These are phyloP conservation scores for Mycena polygramma DNA, from an alignment of 768 basidiomycete species.

Conservation along the genomic window DNA sequence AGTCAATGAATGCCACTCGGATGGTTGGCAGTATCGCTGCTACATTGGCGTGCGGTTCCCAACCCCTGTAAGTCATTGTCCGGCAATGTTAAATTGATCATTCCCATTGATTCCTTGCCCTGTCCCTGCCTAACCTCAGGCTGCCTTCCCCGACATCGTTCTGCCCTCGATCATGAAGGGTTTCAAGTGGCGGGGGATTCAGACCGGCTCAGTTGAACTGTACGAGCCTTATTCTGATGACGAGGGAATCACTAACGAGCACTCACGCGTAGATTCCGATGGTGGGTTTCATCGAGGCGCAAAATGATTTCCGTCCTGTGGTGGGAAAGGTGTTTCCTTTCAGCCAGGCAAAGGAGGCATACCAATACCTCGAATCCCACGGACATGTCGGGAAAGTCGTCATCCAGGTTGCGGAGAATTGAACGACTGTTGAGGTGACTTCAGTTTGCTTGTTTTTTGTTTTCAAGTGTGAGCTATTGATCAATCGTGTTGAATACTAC, in stretches of 20 bases:
- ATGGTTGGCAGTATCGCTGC: neutral
- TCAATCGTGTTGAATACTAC: too few relatives aligned
- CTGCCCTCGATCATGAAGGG: constrained; percentile 44
- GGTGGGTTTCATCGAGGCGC: constrained; percentile 53
- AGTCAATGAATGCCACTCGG: neutral
- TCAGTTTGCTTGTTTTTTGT: too few relatives aligned
- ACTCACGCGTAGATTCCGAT: constrained; percentile 57
- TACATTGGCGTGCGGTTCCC: neutral
- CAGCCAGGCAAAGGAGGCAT: constrained; percentile 58
- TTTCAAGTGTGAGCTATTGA: too few relatives aligned
- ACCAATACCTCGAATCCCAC: constrained; percentile 55
- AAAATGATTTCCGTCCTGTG: constrained; percentile 50
- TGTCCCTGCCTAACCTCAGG: neutral
- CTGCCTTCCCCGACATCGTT: constrained; percentile 41
- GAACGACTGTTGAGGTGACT: neutral
- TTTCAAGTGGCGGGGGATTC: constrained; percentile 54
- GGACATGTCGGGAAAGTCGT: constrained; percentile 52
- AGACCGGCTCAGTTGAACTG: constrained; percentile 59
- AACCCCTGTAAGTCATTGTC: neutral
- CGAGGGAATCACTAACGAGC: neutral
- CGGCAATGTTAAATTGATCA: too few relatives aligned
- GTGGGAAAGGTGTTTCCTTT: constrained; percentile 65
- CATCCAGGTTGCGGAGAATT: neutral
- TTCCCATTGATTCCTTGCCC: too few relatives aligned
- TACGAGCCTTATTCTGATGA: constrained; percentile 21